Percentiles rank a stretch among this genome's conserved stretches.
phyloP scores from a whole-genome alignment of 257 asterid species.

The Solanum habrochaites region DNA sequence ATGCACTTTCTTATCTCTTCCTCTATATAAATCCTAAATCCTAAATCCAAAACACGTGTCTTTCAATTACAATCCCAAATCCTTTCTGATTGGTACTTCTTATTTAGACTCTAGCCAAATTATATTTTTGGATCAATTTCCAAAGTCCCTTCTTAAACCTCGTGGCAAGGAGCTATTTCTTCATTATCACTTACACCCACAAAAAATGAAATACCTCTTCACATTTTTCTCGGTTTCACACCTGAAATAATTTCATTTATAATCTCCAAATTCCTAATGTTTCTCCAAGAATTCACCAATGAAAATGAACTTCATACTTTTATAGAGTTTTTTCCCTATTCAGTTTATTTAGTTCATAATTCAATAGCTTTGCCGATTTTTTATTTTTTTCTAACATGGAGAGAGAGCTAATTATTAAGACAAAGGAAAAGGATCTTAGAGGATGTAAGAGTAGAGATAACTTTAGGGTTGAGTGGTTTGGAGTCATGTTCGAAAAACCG shows the following conservation, averaged over 20 bases:
- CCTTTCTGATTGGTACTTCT: neutral
- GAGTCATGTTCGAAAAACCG: constrained; percentile 4
- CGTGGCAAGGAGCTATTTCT: too few species aligned
- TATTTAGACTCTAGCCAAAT: neutral
- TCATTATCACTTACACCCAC: too few species aligned
- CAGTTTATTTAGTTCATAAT: neutral
- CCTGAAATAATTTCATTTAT: neutral
- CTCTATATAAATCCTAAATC: too few species aligned
- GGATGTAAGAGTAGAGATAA: constrained; percentile 22
- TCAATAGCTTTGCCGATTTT: neutral
- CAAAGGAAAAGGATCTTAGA: neutral
- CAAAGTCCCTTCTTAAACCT: too few species aligned
- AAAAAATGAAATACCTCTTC: too few species aligned
- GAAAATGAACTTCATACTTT: neutral
- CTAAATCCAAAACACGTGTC: too few species aligned
- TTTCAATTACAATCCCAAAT: too few species aligned
- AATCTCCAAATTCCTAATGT: neutral
- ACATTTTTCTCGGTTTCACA: too few species aligned
- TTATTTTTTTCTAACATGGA: constrained; percentile 5
- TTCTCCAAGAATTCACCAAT: neutral
- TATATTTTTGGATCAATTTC: too few species aligned
- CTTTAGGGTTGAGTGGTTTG: constrained; percentile 71
- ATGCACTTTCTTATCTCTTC: too few species aligned
- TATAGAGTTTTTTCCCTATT: neutral
- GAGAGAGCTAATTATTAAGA: neutral